phyloP scores from a whole-genome alignment of 176 grass and related monocot genomes.

The Avena sativa region DNA sequence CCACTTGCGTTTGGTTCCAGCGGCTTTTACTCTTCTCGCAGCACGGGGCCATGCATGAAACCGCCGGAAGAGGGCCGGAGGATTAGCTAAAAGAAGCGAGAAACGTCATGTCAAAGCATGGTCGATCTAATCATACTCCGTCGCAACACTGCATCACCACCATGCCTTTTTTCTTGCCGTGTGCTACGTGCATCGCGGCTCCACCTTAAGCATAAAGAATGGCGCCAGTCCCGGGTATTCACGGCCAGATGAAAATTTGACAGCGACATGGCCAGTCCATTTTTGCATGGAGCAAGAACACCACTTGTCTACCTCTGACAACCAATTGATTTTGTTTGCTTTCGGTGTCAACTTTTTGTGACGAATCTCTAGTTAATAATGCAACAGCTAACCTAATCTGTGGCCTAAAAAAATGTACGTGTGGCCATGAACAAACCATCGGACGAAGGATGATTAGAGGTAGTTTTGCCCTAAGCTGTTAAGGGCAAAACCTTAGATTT shows the following conservation, averaged over 20 bases:
- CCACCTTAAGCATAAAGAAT: conserved; percentile 17
- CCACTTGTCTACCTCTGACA: not conserved
- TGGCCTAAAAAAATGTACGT: too few relatives aligned
- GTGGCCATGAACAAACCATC: too few relatives aligned
- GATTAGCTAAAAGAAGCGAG: not conserved
- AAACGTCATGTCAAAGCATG: not conserved
- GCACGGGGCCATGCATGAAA: not conserved
- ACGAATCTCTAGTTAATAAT: too few relatives aligned
- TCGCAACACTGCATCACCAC: not conserved
- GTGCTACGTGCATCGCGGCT: not conserved
- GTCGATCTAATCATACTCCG: not conserved
- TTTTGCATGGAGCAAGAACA: not conserved
- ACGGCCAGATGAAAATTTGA: not conserved
- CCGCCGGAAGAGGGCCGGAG: not conserved
- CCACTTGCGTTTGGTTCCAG: not conserved
- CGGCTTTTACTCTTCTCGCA: not conserved
- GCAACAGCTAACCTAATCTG: too few relatives aligned
- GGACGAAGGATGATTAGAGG: too few relatives aligned
- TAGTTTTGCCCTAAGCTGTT: too few relatives aligned
- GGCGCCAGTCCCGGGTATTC: not conserved
- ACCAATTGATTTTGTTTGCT: not conserved
- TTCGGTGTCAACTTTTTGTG: not conserved
- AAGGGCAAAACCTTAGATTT: too few relatives aligned
- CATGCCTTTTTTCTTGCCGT: not conserved
- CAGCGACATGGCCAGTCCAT: not conserved